Base-by-base conservation (phyloP, 352 stramenopile species). In the Pythium utonaiense region DNA sequence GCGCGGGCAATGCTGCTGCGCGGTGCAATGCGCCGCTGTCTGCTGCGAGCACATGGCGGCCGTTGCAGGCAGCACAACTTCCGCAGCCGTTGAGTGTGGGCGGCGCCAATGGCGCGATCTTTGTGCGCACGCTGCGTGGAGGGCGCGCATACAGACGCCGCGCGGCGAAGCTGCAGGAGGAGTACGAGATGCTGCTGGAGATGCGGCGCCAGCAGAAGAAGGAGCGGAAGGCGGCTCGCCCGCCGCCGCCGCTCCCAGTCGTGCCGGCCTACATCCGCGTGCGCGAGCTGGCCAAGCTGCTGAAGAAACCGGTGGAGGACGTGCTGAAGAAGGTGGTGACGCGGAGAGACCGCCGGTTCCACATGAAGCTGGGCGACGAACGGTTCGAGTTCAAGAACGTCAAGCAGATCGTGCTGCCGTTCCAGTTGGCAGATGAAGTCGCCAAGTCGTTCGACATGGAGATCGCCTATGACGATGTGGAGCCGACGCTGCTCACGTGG, bases 331-430 rank as follows among this genome's bases (percentile, higher is more conserved):
- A 60, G 28, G 78, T 86, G 30, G 81, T 70, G 17, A 80, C 57
- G 33, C 81, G 77, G n/a, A 61, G 71, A 21, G 70, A 93, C 59
- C 79, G 73, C 45, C 79, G 78, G 28, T 75, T 88, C 30, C 70
- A 84, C 55, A 74, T 86, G 70, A 75, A 60, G 30, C 71, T 78
- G 53, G 73, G 68, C 33, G 67, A 62, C 61, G 66, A 71, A 36
- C 65, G 68, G 16, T 83, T 81, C 38, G 77, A 88, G 68, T 92
- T 89, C 64, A 78, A 79, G 53, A 90, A 80, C 57, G 66, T 94
- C 38, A 91, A 91, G 62, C 65, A 94, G 56, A 69, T 94, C 30
- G 64, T 89, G 2, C 49, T 94, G 52, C 82, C 85, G 17, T 91
- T 88, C 60, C 64, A 77, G 41, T 63, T 88, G 27, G 77, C 79